phyloP scores from a whole-genome alignment of 306 rosid species.

The Cicer arietinum region DNA sequence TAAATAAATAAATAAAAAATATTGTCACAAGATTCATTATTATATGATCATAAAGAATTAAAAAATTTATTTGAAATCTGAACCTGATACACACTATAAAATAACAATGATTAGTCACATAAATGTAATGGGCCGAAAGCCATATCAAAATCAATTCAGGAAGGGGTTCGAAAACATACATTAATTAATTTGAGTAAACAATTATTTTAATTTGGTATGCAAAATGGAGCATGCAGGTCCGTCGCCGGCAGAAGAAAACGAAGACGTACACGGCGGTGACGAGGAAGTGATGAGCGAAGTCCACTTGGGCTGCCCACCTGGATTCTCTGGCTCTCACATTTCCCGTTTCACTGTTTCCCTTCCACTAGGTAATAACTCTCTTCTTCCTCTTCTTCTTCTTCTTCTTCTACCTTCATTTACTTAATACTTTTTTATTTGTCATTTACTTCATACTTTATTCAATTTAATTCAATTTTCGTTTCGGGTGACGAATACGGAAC shows the following conservation, averaged over 20 bases:
- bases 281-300: conserved; percentile 90
- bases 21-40: no score
- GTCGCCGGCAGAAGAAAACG: conserved; percentile 35
- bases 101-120: not conserved
- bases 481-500: not conserved
- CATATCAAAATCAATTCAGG: not conserved
- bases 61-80: no score
- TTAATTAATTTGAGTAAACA: not conserved
- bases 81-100: no score
- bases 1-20: no score
- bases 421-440: not conserved
- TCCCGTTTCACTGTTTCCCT: conserved; percentile 68
- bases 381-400: not conserved
- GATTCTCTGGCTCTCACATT: conserved; percentile 60
- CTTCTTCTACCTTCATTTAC: not conserved
- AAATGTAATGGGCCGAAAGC: not conserved
- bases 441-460: not conserved
- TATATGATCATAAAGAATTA: no score
- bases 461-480: not conserved
- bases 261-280: conserved; percentile 36
- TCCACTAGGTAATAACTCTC: conserved; percentile 42
- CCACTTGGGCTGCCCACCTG: conserved; percentile 86
- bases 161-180: not conserved
- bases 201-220: not conserved
- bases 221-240: conserved; percentile 37